phyloP scores from a whole-genome alignment of 2,329 filamentous ascomycete genomes.

The Penicillium sp. region DNA sequence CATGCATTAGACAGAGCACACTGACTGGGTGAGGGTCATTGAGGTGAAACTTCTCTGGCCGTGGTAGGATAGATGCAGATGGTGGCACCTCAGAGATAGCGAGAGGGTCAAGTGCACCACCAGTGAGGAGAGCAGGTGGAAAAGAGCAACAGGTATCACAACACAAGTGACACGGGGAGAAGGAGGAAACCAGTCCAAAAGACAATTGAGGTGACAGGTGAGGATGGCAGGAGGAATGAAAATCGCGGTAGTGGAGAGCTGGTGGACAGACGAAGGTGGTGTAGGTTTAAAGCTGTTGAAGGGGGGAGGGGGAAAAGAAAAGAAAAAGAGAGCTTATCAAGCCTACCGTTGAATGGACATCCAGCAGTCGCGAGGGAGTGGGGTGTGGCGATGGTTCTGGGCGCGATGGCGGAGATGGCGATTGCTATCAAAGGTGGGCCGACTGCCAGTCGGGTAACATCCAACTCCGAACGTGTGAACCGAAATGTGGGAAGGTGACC shows the following conservation, averaged over 20 bases:
- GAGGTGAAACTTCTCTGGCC: constrained; percentile 1
- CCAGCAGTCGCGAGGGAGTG: constrained; percentile 1
- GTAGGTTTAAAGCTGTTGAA: not conserved
- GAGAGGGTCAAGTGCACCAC: constrained; percentile 14
- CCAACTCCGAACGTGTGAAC: not conserved
- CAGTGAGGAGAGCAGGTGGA: constrained; percentile 2
- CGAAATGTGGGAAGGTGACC: not conserved
- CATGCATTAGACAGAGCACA: constrained; percentile 9
- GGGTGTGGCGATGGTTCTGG: constrained; percentile 2
- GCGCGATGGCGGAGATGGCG: constrained; percentile 4
- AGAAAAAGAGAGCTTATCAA: constrained; percentile 12
- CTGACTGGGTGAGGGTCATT: constrained; percentile 3
- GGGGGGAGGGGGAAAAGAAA: not conserved
- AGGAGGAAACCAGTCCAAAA: constrained; percentile 8
- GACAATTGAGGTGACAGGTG: constrained; percentile 7
- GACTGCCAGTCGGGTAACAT: constrained; percentile 5
- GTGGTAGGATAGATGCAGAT: constrained; percentile 19
- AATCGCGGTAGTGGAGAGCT: not conserved
- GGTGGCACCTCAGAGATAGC: constrained; percentile 12
- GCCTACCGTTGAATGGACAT: constrained; percentile 6
- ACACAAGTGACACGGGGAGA: constrained; percentile 15
- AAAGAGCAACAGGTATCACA: constrained; percentile 19
- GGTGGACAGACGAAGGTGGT: not conserved
- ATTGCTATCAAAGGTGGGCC: constrained; percentile 5
- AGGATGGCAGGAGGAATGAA: not conserved